A percentile compares a stretch with the other conserved stretches of the same genome.
Conservation (phyloP, 2,329 filamentous ascomycete species). For the Venturia pyrina region DNA sequence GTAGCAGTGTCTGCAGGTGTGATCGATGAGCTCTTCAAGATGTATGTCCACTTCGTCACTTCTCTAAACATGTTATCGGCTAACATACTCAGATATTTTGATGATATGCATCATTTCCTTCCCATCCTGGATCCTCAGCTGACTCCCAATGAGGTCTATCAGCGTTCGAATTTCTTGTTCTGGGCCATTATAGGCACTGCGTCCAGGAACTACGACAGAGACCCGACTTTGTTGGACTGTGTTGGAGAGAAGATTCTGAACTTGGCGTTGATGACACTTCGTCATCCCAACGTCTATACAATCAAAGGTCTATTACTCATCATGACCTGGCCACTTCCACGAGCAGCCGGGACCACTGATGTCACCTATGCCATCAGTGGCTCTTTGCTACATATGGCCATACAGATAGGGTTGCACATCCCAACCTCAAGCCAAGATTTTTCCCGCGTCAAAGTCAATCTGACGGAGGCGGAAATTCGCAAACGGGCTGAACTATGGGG, state of each 20-base stretch:
- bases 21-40: conserved; percentile 29
- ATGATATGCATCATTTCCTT: conserved; percentile 28
- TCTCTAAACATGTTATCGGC: not conserved
- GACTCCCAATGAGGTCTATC: conserved; percentile 9
- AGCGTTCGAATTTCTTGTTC: conserved; percentile 11
- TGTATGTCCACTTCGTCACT: conserved; percentile 18
- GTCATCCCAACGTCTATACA: conserved; percentile 22
- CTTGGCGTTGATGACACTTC: conserved; percentile 27
- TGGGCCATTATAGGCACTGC: conserved; percentile 24
- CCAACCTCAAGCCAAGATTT: conserved; percentile 34
- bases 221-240: conserved; percentile 29
- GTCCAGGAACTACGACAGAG: conserved; percentile 27
- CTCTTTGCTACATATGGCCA: conserved; percentile 31
- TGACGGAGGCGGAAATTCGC: conserved; percentile 22
- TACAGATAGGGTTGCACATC: conserved; percentile 33
- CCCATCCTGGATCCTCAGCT: conserved; percentile 26
- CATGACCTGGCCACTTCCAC: conserved; percentile 32
- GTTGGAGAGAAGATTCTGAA: conserved; percentile 25
- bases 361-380: conserved; percentile 28
- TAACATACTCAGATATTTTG: conserved; percentile 23
- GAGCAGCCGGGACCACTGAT: conserved; percentile 23
- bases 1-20: conserved; percentile 23
- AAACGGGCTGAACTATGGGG: conserved; percentile 32
- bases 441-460: conserved; percentile 21
- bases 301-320: conserved; percentile 29